Conservation (phyloP, 2,329 filamentous ascomycete species). For the Venturia asperata region DNA sequence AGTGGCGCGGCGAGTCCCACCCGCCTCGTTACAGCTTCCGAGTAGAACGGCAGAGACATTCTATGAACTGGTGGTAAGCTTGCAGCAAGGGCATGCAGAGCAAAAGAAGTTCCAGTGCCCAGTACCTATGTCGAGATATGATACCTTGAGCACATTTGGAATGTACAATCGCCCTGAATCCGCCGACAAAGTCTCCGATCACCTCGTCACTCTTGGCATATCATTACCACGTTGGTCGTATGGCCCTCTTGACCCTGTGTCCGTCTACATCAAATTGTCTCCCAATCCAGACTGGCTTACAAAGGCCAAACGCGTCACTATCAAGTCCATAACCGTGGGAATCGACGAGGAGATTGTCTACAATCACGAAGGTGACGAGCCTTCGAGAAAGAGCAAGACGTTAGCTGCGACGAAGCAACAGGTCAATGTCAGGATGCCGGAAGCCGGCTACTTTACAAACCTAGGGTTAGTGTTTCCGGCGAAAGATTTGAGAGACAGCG, state of each 20-base stretch:
- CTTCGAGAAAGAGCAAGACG: slow-evolving; percentile 80
- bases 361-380: slow-evolving; percentile 95
- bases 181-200: slow-evolving; percentile 77
- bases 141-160: slow-evolving; percentile 94
- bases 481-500: slow-evolving; percentile 77
- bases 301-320: slow-evolving; percentile 86
- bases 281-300: slow-evolving; percentile 87
- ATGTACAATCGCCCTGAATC: slow-evolving; percentile 98
- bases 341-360: slow-evolving; percentile 99
- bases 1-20: slow-evolving; percentile 80
- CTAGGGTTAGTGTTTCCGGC: slow-evolving; percentile 84
- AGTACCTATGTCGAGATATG: slow-evolving; percentile 85
- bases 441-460: slow-evolving; percentile 88
- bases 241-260: slow-evolving; percentile 88
- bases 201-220: slow-evolving; percentile 83
- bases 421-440: slow-evolving; percentile 78
- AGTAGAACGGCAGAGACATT: slow-evolving; percentile 94
- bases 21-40: slow-evolving; percentile 81
- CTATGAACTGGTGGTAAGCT: slow-evolving; percentile 92
- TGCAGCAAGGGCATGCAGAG: slow-evolving; percentile 80
- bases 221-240: slow-evolving; percentile 95
- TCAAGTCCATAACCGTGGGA: slow-evolving; percentile 85
- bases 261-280: slow-evolving; percentile 87
- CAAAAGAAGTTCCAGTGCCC: slow-evolving; percentile 90
- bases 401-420: slow-evolving; percentile 75